Base-by-base conservation (phyloP, 306 rosid species). In the Ormosia semicastrata region DNA sequence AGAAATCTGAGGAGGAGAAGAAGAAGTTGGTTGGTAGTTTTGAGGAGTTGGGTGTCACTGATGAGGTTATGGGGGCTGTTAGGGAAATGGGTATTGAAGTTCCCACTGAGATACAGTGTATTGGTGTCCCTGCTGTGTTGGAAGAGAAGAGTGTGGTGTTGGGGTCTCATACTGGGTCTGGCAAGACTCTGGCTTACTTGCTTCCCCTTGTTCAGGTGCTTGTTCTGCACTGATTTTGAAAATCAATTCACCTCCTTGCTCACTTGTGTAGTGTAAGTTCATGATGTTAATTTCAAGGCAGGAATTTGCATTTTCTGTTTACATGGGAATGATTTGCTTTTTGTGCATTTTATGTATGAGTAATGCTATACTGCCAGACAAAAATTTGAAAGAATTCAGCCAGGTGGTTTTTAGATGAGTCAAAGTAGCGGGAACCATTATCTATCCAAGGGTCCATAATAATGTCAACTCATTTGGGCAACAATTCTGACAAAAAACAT, bases 141-240 rank as follows among this genome's bases (percentile, higher is more conserved):
- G 94, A 87, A 47, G 99, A 84, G 52, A 88, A 84, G 68, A 92
- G 93, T 76, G 97, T 95, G 43, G 97, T 95, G 74, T 86, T 95
- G 86, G 98, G 99, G 72, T 95, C 98, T 49, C 98, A 93, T 81
- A 93, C 99, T 78, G 99, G 99, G 2, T 95, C 99, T 62, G 99
- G 99, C 13, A 93, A 93, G 79, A 95, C 99, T 43, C 89, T 95
- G 32, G 99, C 99, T 73, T 95, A 95, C 80, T 75, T 95, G 91
- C 89, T 95, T 8, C 99, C 99, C 11, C 89, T 95, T 84, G 93
- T 92, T 85, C 99, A 95, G 97, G 98, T 95, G 39, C 65, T 62
- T 33, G 11, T 63, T 57, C 6, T 75, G 32, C 13, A 7, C 3
- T 73, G n/a, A 1, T 49, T 63, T 71, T 62, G 6, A 29, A 46